These are phyloP conservation scores for Bacidia gigantensis DNA, from an alignment of 495 filamentous ascomycete species.

Conservation along the genomic window DNA sequence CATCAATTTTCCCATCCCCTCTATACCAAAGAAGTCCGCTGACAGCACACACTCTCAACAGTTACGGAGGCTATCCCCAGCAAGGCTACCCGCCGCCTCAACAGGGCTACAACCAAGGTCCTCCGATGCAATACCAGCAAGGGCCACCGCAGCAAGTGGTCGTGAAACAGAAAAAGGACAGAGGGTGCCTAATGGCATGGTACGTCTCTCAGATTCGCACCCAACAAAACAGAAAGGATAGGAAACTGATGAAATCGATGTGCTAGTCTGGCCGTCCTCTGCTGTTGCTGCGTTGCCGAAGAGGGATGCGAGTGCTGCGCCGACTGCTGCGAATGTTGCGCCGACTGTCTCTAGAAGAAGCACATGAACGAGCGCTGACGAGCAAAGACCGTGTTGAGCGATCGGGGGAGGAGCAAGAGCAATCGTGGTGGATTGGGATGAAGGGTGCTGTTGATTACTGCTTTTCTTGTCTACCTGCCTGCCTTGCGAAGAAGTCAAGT, in stretches of 20 bases:
- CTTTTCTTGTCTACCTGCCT: no score
- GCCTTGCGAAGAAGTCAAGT: no score
- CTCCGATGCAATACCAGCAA: conserved; percentile 45
- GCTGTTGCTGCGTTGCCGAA: conserved; percentile 69
- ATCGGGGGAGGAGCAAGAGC: no score
- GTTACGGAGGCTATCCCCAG: conserved; percentile 17
- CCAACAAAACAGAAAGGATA: not conserved
- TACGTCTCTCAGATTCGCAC: conserved; percentile 21
- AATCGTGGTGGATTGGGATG: no score
- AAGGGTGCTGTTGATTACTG: no score
- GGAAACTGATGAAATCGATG: not conserved
- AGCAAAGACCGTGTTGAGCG: not conserved
- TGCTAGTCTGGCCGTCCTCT: conserved; percentile 48
- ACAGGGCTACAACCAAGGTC: conserved; percentile 29
- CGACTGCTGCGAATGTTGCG: conserved; percentile 49
- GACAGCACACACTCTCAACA: conserved; percentile 11
- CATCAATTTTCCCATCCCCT: not conserved
- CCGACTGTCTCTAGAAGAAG: conserved; percentile 6
- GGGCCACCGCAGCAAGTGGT: conserved; percentile 37
- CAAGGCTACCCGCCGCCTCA: conserved; percentile 26
- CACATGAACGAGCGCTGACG: not conserved
- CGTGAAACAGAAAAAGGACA: conserved; percentile 35
- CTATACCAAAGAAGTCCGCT: not conserved
- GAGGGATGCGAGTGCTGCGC: conserved; percentile 68
- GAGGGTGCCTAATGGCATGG: conserved; percentile 51